Conservation (phyloP, 768 basidiomycete genomes). For the Naganishia vishniacii region DNA sequence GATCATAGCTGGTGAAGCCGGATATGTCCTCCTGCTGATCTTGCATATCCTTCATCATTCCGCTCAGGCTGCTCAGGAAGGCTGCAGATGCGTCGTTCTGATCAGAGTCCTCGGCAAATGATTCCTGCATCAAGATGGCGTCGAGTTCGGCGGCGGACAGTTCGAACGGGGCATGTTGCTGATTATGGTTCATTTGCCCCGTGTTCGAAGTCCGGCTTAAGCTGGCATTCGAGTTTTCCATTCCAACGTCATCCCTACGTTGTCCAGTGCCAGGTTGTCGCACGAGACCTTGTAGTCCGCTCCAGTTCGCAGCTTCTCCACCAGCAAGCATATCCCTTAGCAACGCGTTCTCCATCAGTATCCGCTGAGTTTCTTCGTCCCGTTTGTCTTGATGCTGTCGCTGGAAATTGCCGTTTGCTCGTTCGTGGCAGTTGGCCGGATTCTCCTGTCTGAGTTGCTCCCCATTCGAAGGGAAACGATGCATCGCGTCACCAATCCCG, state of each 20-base stretch:
- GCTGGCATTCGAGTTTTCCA: background rate
- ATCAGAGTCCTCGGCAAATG: background rate
- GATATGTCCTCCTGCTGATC: background rate
- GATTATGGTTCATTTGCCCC: background rate
- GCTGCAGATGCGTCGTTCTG: slow-evolving; percentile 5
- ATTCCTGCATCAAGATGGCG: slow-evolving; percentile 5
- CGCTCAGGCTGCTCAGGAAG: slow-evolving; percentile 12
- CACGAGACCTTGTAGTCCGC: background rate
- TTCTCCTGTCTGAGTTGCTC: background rate
- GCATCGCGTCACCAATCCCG: background rate
- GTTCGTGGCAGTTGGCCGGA: background rate
- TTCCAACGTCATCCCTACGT: background rate
- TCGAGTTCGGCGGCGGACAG: slow-evolving; percentile 15
- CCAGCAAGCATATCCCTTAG: slow-evolving; percentile 13
- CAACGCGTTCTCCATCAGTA: slow-evolving; percentile 16
- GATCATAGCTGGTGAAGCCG: background rate
- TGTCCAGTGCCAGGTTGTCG: background rate
- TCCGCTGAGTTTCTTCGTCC: slow-evolving; percentile 12
- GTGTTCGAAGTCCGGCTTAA: too few species aligned
- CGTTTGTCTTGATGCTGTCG: background rate
- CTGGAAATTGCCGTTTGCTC: background rate
- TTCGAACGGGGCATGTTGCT: background rate
- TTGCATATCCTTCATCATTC: slow-evolving; percentile 18
- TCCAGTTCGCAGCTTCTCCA: background rate
- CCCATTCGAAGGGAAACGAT: background rate